Conservation (phyloP, 2,329 filamentous ascomycete genomes). For the Colletotrichum noveboracense region DNA sequence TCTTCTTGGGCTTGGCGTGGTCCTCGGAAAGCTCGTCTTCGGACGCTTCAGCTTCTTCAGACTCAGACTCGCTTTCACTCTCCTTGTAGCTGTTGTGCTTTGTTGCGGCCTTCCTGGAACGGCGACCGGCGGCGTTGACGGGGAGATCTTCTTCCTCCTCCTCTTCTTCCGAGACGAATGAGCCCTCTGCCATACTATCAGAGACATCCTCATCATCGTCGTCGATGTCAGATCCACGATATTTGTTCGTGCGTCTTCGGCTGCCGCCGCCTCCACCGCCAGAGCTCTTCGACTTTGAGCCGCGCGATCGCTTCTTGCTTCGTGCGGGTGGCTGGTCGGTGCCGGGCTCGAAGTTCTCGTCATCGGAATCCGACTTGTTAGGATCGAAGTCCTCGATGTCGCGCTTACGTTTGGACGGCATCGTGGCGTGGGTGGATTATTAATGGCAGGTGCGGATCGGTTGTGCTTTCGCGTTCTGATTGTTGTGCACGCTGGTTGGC, state of each 20-base stretch:
- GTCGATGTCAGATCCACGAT: constrained; percentile 67
- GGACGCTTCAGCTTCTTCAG: constrained; percentile 32
- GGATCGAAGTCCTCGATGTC: constrained; percentile 66
- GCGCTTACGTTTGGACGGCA: constrained; percentile 63
- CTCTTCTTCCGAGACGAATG: constrained; percentile 48
- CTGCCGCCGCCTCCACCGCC: constrained; percentile 31
- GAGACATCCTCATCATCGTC: constrained; percentile 63
- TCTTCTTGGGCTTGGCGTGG: constrained; percentile 31
- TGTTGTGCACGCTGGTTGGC: neutral
- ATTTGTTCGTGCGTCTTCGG: constrained; percentile 46
- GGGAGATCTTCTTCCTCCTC: constrained; percentile 44
- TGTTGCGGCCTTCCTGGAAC: constrained; percentile 52
- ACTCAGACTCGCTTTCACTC: constrained; percentile 46
- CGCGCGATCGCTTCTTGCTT: constrained; percentile 39
- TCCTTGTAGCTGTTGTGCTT: constrained; percentile 54
- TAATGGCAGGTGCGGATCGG: neutral
- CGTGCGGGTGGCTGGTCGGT: constrained; percentile 48
- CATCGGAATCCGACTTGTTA: constrained; percentile 69
- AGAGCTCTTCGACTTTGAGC: constrained; percentile 38
- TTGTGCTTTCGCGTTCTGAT: neutral
- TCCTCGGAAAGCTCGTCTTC: constrained; percentile 26
- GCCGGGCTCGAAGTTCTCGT: constrained; percentile 68
- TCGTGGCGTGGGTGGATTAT: constrained; percentile 26
- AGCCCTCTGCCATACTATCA: constrained; percentile 57
- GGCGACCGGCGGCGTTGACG: constrained; percentile 52